A percentile compares a stretch with the other conserved stretches of the same genome.
These are phyloP conservation scores for Kodamaea kaohsiungensis DNA, from an alignment of 805 yeast species.

Conservation along the genomic window DNA sequence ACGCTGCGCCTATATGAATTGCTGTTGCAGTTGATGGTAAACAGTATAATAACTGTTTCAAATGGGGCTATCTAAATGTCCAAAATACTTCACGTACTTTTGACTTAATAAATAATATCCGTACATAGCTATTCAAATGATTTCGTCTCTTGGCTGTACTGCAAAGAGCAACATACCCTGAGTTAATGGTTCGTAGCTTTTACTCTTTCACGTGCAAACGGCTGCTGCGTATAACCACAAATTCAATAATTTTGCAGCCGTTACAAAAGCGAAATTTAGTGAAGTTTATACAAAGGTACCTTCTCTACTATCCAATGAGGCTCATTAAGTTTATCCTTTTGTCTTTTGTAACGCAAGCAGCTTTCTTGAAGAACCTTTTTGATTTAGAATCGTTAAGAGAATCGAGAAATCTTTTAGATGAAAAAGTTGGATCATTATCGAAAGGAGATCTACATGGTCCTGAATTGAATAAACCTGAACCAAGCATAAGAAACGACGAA, in stretches of 20 bases:
- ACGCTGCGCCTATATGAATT: background rate
- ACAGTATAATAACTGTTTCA: too few species aligned
- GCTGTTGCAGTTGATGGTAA: background rate
- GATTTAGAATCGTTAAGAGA: background rate
- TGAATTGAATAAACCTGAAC: background rate
- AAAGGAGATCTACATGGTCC: background rate
- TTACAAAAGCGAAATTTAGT: background rate
- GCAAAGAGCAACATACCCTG: too few species aligned
- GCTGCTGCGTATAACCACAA: background rate
- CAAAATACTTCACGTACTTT: too few species aligned
- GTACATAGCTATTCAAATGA: too few species aligned
- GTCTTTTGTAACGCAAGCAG: background rate
- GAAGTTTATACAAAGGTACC: background rate
- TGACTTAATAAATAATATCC: too few species aligned
- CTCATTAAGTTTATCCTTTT: background rate
- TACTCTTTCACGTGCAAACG: background rate
- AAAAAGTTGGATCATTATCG: background rate
- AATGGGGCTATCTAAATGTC: too few species aligned
- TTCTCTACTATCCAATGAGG: background rate
- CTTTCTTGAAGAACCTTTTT: background rate
- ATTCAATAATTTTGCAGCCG: background rate
- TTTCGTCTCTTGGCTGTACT: too few species aligned
- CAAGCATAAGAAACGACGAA: slow-evolving; percentile 4
- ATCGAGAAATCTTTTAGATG: background rate
- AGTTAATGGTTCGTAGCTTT: too few species aligned